These are phyloP conservation scores for Tanacetum coccineum DNA, from an alignment of 129 eudicot species.

Conservation along the genomic window DNA sequence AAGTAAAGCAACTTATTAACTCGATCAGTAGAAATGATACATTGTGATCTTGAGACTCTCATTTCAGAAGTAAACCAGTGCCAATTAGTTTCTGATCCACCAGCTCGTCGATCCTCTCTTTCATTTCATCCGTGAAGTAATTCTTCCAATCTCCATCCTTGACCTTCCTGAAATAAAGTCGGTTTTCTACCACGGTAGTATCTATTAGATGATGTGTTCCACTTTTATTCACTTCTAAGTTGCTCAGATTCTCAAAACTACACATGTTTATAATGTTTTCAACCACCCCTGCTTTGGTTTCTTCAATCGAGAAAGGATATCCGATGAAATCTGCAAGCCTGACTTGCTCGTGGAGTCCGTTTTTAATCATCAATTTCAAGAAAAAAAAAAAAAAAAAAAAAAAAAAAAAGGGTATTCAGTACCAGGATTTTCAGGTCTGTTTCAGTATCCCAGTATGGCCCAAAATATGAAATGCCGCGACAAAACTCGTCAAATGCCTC, in stretches of 20 bases:
- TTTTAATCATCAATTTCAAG: no score
- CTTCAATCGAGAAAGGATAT: no score
- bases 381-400: no score
- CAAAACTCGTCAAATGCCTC: not conserved
- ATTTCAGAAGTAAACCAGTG: slow-evolving; percentile 17
- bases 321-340: no score
- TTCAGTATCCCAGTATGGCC: slow-evolving; percentile 3
- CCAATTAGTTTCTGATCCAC: slow-evolving; percentile 12
- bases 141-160: slow-evolving; percentile 23
- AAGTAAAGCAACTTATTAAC: not conserved
- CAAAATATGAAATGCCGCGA: not conserved
- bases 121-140: slow-evolving; percentile 18
- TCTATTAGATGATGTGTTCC: not conserved
- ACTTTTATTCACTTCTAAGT: slow-evolving; percentile 14
- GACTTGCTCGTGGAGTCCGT: no score
- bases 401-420: no score
- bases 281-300: not conserved
- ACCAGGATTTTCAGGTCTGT: no score
- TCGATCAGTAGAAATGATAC: no score
- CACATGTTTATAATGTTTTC: slow-evolving; percentile 6
- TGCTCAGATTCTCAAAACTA: slow-evolving; percentile 19
- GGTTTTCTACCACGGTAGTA: not conserved
- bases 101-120: not conserved
- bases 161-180: slow-evolving; percentile 6
- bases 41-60: not conserved